Evolutionary conservation across 2,329 filamentous ascomycete genomes (phyloP).

Genomic region (Xylaria sp.): DNA sequence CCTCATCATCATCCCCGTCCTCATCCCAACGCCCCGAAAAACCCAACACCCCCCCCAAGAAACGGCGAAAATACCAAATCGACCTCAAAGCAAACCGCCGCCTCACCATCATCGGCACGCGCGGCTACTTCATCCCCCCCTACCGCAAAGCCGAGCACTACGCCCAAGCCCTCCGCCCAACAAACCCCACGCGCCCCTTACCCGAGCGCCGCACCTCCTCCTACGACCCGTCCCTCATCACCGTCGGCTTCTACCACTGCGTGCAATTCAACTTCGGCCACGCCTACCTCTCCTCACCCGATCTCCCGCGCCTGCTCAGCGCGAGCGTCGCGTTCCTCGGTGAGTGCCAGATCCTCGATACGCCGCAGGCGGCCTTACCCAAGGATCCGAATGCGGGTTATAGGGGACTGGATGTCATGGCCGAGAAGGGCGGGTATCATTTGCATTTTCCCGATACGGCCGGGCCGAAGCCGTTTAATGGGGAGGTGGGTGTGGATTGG

Average conservation of each 20-base stretch:
- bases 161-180: not conserved
- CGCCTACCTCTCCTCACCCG: not conserved
- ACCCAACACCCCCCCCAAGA: too few species aligned
- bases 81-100: not conserved
- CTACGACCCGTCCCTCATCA: not conserved
- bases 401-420: conserved; percentile 5
- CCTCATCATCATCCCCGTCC: too few species aligned
- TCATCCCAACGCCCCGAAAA: too few species aligned
- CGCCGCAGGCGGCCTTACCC: not conserved
- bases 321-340: conserved; percentile 14
- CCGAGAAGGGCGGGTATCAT: conserved; percentile 9
- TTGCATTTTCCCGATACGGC: conserved; percentile 14
- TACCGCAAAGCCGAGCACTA: conserved; percentile 5
- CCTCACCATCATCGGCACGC: not conserved
- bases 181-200: not conserved
- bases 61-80: not conserved
- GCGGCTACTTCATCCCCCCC: conserved; percentile 13
- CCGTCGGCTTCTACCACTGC: conserved; percentile 14
- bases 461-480: not conserved
- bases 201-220: not conserved
- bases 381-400: conserved; percentile 7
- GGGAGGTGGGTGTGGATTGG: conserved; percentile 6
- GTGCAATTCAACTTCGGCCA: conserved; percentile 2
- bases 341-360: conserved; percentile 10
- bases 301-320: conserved; percentile 1